Evolutionary conservation across 169 alveolate species (phyloP).

Genomic region (Cryptosporidium parvum): DNA sequence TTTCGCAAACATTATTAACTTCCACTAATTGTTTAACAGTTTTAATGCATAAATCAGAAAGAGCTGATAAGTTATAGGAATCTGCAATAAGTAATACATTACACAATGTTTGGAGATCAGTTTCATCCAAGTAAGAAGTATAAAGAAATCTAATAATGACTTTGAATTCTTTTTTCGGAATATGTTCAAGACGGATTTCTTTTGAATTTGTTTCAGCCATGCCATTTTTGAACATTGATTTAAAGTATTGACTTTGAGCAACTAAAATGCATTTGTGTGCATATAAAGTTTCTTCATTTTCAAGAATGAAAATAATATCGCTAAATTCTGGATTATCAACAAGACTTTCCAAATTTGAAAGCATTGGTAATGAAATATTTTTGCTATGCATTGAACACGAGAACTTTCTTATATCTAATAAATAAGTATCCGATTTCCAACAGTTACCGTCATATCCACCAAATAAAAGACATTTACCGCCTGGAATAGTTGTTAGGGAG

Average conservation of each 20-base stretch:
- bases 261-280: constrained; percentile 63
- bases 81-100: constrained; percentile 53
- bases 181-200: constrained; percentile 33
- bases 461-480: constrained; percentile 79
- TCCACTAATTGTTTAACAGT: constrained; percentile 32
- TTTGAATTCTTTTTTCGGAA: constrained; percentile 49
- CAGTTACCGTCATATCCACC: constrained; percentile 84
- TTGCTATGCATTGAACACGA: constrained; percentile 32
- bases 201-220: constrained; percentile 44
- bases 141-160: constrained; percentile 46
- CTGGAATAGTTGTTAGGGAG: constrained; percentile 18
- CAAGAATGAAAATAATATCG: constrained; percentile 46
- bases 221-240: constrained; percentile 59
- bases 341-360: constrained; percentile 40
- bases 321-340: constrained; percentile 76
- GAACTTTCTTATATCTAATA: constrained; percentile 75
- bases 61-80: constrained; percentile 31
- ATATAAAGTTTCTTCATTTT: constrained; percentile 32
- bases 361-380: constrained; percentile 61
- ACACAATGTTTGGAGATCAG: constrained; percentile 39
- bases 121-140: constrained; percentile 59
- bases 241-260: constrained; percentile 64
- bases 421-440: constrained; percentile 78
- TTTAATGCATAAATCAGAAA: constrained; percentile 30
- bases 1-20: constrained; percentile 54